A percentile compares a stretch with the other conserved stretches of the same genome.
These are phyloP conservation scores for Glaciozyma martinii DNA, from an alignment of 768 basidiomycete genomes.

Conservation along the genomic window DNA sequence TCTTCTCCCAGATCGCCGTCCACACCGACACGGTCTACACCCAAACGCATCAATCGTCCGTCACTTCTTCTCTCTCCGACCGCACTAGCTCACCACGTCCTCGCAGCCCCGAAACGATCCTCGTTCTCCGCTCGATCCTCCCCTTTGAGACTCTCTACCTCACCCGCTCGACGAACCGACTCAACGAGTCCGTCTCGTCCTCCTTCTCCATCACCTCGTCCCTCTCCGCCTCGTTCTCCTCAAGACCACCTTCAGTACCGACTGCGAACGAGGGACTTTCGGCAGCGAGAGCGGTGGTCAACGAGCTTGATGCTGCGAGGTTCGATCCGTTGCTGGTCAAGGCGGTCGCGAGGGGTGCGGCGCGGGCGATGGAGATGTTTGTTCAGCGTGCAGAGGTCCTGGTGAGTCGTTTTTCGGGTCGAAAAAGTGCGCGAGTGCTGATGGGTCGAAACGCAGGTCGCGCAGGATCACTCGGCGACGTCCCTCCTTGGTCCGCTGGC, in stretches of 20 bases:
- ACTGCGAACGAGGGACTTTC: conserved; percentile 60
- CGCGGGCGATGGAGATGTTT: conserved; percentile 60
- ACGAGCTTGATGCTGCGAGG: conserved; percentile 84
- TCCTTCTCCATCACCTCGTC: conserved; percentile 50
- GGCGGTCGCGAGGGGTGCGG: conserved; percentile 65
- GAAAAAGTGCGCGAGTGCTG: conserved; percentile 9
- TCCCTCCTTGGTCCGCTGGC: conserved; percentile 66
- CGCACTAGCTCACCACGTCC: background rate
- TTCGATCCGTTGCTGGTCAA: conserved; percentile 84
- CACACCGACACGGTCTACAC: conserved; percentile 92
- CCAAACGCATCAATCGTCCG: conserved; percentile 70
- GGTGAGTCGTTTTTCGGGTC: conserved; percentile 45
- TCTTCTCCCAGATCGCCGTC: conserved; percentile 89
- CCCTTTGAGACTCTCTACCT: conserved; percentile 83
- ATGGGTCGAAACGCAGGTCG: conserved; percentile 45
- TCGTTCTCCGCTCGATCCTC: conserved; percentile 72
- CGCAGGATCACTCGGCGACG: conserved; percentile 67
- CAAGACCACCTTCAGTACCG: conserved; percentile 45
- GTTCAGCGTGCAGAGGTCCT: conserved; percentile 56
- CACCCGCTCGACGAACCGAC: conserved; percentile 65
- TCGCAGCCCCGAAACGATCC: conserved; percentile 79
- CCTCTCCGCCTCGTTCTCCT: conserved; percentile 51
- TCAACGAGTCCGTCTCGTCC: conserved; percentile 72
- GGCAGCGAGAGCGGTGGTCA: conserved; percentile 66
- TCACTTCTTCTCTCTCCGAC: background rate